These are phyloP conservation scores for Monosporascus sp. DNA, from an alignment of 2,329 filamentous ascomycete species.

Conservation along the genomic window DNA sequence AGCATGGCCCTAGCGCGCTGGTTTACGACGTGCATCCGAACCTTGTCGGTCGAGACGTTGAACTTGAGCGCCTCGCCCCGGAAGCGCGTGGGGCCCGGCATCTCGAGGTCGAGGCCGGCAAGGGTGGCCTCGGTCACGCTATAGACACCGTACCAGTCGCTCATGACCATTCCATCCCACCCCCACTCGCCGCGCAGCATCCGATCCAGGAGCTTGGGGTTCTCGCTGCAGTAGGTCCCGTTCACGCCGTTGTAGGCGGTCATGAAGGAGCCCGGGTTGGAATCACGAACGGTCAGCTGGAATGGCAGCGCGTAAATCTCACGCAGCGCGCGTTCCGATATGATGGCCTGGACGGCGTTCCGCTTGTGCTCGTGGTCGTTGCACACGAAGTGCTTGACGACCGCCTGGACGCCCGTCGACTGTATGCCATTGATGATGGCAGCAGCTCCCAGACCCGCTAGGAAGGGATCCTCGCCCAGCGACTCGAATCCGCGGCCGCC, in stretches of 20 bases:
- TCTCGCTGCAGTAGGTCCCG: constrained; percentile 51
- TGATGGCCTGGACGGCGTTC: constrained; percentile 48
- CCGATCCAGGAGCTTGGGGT: constrained; percentile 42
- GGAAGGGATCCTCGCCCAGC: constrained; percentile 52
- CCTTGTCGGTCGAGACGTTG: constrained; percentile 51
- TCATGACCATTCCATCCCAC: constrained; percentile 53
- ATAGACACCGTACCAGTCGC: constrained; percentile 56
- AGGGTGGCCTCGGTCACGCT: constrained; percentile 45
- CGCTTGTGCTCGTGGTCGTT: constrained; percentile 57
- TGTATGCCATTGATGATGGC: constrained; percentile 52
- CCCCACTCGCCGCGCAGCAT: constrained; percentile 53
- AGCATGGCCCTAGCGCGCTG: constrained; percentile 53
- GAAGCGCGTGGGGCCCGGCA: constrained; percentile 51
- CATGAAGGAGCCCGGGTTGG: constrained; percentile 51
- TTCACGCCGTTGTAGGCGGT: constrained; percentile 57
- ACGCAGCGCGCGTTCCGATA: constrained; percentile 51
- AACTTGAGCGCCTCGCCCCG: constrained; percentile 48
- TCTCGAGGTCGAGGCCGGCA: constrained; percentile 54
- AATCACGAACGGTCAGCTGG: constrained; percentile 49
- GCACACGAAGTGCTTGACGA: constrained; percentile 57
- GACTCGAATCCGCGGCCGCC: constrained; percentile 58
- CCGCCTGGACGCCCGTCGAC: constrained; percentile 50
- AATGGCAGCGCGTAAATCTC: constrained; percentile 57
- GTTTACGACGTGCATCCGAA: constrained; percentile 49
- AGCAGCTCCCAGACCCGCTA: constrained; percentile 50